Percentiles rank a stretch among this genome's conserved stretches.
Conservation (phyloP, 2,329 filamentous ascomycete species). For the Paecilomyces niveus region DNA sequence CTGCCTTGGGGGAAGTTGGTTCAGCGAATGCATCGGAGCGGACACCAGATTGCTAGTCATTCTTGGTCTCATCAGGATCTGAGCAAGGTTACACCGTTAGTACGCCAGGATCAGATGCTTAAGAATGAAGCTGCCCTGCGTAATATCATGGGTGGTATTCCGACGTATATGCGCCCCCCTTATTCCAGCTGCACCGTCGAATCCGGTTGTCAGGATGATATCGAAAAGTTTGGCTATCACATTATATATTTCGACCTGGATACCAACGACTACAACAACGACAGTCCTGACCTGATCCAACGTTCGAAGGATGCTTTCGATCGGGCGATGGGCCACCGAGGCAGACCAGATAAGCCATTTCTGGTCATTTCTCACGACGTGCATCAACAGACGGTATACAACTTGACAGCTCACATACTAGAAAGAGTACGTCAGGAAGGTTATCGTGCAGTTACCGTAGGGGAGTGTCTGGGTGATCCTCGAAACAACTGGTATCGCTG, state of each 20-base stretch:
- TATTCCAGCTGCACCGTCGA: constrained; percentile 35
- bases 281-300: constrained; percentile 29
- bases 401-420: constrained; percentile 36
- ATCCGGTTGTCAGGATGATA: constrained; percentile 34
- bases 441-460: constrained; percentile 36
- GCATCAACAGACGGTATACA: constrained; percentile 36
- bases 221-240: constrained; percentile 44
- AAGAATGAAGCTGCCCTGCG: constrained; percentile 42
- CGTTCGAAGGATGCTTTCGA: constrained; percentile 35
- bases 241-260: constrained; percentile 42
- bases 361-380: constrained; percentile 37
- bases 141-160: constrained; percentile 43
- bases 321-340: constrained; percentile 18
- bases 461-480: constrained; percentile 35
- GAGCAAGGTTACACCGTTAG: constrained; percentile 27
- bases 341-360: constrained; percentile 25
- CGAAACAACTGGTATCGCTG: constrained; percentile 35
- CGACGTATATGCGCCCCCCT: constrained; percentile 49
- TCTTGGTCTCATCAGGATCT: constrained; percentile 47
- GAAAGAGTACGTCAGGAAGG: constrained; percentile 20
- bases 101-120: constrained; percentile 36
- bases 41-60: constrained; percentile 47
- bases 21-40: constrained; percentile 34
- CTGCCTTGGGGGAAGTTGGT: constrained; percentile 34
- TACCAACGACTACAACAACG: constrained; percentile 40